A percentile compares a stretch with the other conserved stretches of the same genome.
Conservation (phyloP, 2,329 filamentous ascomycete genomes). For the Ilyonectria robusta region DNA sequence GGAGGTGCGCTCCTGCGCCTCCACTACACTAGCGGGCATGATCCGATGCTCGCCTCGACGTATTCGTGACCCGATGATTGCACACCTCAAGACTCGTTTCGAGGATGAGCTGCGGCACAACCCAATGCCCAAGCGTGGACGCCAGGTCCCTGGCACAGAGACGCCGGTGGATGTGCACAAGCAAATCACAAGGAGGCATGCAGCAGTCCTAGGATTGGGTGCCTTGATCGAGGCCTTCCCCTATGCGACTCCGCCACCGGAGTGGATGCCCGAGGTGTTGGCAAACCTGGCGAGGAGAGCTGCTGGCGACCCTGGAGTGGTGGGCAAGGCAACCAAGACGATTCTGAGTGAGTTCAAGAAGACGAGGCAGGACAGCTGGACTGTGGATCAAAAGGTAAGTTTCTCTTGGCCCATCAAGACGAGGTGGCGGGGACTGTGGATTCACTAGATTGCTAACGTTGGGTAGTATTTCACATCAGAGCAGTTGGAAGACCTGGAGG, state of each 20-base stretch:
- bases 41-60: slow-evolving; percentile 91
- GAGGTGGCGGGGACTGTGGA: not conserved
- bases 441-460: slow-evolving; percentile 47
- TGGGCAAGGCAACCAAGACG: slow-evolving; percentile 95
- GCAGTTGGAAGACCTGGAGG: slow-evolving; percentile 94
- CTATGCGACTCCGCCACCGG: slow-evolving; percentile 91
- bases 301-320: slow-evolving; percentile 89
- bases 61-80: slow-evolving; percentile 84
- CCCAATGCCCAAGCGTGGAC: slow-evolving; percentile 83
- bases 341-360: slow-evolving; percentile 99
- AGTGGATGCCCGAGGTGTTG: slow-evolving; percentile 94
- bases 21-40: slow-evolving; percentile 95
- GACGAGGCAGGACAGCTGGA: slow-evolving; percentile 98
- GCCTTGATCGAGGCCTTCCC: slow-evolving; percentile 96
- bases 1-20: slow-evolving; percentile 94
- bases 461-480: slow-evolving; percentile 85
- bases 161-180: slow-evolving; percentile 80
- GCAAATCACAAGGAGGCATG: slow-evolving; percentile 86
- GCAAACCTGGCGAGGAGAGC: slow-evolving; percentile 88
- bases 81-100: slow-evolving; percentile 83
- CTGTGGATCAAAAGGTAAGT: slow-evolving; percentile 95
- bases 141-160: slow-evolving; percentile 73
- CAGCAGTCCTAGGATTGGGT: slow-evolving; percentile 91
- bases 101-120: slow-evolving; percentile 83
- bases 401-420: not conserved